Conservation (phyloP, 805 yeast genomes). For the Wickerhamomyces sydowiorum region DNA sequence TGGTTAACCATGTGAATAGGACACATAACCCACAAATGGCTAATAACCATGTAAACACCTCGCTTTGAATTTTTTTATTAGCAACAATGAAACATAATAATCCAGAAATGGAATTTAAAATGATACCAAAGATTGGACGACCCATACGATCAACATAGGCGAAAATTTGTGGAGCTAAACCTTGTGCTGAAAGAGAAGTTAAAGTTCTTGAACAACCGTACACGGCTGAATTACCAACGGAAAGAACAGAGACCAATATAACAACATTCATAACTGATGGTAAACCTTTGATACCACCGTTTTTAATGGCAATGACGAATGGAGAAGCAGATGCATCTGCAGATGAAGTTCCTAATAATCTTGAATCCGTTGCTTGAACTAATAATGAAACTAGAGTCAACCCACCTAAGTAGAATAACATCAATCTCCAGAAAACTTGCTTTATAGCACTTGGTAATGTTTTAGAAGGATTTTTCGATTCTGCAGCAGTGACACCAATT, state of each 20-base stretch:
- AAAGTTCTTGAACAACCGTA: conserved; percentile 51
- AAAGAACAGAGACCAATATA: conserved; percentile 33
- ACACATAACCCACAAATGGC: conserved; percentile 44
- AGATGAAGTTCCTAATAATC: conserved; percentile 25
- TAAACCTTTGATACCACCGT: conserved; percentile 29
- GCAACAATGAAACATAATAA: conserved; percentile 41
- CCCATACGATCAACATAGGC: conserved; percentile 45
- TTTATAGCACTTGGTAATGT: conserved; percentile 47
- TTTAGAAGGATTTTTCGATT: conserved; percentile 40
- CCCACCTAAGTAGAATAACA: conserved; percentile 41
- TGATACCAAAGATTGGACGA: conserved; percentile 42
- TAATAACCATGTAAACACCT: conserved; percentile 42
- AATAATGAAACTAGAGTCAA: conserved; percentile 39
- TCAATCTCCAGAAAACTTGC: conserved; percentile 52
- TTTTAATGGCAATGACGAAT: conserved; percentile 39
- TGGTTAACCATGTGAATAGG: conserved; percentile 45
- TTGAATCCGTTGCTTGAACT: conserved; percentile 38
- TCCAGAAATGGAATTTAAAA: conserved; percentile 34
- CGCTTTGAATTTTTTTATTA: conserved; percentile 27
- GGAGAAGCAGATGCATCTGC: conserved; percentile 36
- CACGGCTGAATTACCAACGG: conserved; percentile 50
- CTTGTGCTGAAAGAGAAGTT: conserved; percentile 39
- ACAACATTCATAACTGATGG: conserved; percentile 37
- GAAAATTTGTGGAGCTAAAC: conserved; percentile 36
- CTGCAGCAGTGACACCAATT: conserved; percentile 47